These are phyloP conservation scores for Acanthamoeba healyi DNA, from an alignment of 208 protist genomes.

Conservation along the genomic window DNA sequence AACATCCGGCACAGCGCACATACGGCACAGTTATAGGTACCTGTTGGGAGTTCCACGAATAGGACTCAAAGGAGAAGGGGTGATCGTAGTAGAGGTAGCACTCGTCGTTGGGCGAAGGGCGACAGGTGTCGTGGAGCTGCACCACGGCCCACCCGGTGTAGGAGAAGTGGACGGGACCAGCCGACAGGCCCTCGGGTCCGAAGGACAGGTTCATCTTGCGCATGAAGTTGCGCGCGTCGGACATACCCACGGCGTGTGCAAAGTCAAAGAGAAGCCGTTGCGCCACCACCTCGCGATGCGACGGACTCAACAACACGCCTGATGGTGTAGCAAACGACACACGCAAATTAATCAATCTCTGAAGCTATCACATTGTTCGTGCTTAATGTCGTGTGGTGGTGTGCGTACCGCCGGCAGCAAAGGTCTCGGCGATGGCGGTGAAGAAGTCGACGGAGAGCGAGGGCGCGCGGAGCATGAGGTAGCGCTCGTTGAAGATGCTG, in stretches of 20 bases:
- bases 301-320: neutral
- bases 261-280: slow-evolving; percentile 46
- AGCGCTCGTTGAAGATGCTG: slow-evolving; percentile 20
- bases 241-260: slow-evolving; percentile 29
- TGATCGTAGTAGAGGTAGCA: neutral
- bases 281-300: neutral
- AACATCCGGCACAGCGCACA: too few species aligned
- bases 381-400: neutral
- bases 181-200: slow-evolving; percentile 4
- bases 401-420: neutral
- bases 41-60: neutral
- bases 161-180: slow-evolving; percentile 1
- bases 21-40: neutral
- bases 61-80: slow-evolving; percentile 15
- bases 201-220: slow-evolving; percentile 15
- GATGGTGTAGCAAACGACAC: neutral
- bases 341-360: too few species aligned
- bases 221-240: slow-evolving; percentile 56
- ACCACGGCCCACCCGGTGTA: slow-evolving; percentile 53
- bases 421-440: slow-evolving; percentile 9
- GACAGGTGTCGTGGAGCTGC: neutral
- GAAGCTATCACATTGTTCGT: too few species aligned
- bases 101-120: neutral
- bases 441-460: slow-evolving; percentile 55
- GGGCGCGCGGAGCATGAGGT: neutral